These are phyloP conservation scores for Saitoella complicata DNA, from an alignment of 805 yeast genomes.

Conservation along the genomic window DNA sequence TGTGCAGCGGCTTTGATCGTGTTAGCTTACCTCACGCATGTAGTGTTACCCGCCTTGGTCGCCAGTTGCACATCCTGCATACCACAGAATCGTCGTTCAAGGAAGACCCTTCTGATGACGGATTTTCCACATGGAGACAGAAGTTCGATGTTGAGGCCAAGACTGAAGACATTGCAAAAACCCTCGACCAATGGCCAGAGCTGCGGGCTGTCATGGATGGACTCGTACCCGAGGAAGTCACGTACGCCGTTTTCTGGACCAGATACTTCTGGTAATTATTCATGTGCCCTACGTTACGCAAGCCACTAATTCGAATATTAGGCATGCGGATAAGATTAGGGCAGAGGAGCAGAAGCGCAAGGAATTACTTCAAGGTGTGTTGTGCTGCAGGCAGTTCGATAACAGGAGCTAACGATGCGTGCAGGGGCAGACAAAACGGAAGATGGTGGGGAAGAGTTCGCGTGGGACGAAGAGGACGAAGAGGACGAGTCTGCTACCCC, in stretches of 20 bases:
- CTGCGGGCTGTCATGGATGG: background rate
- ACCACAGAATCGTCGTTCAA: background rate
- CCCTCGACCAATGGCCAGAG: background rate
- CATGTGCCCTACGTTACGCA: no score
- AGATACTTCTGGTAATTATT: background rate
- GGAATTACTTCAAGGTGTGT: background rate
- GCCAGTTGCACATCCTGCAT: no score
- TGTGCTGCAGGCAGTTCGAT: slow-evolving; percentile 15
- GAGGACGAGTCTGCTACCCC: background rate
- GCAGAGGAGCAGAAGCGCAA: background rate
- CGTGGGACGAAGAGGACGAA: background rate
- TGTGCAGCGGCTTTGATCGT: no score
- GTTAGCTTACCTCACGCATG: no score
- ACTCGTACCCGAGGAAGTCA: background rate
- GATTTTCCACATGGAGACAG: background rate
- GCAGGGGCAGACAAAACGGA: background rate
- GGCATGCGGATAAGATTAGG: background rate
- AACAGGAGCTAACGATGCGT: slow-evolving; percentile 5
- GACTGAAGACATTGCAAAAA: slow-evolving; percentile 1
- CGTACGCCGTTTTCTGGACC: slow-evolving; percentile 1
- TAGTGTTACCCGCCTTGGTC: no score
- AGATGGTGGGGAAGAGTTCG: slow-evolving; percentile 5
- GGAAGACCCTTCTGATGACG: background rate
- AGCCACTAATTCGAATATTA: background rate
- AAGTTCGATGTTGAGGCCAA: background rate